Conservation (phyloP, 208 protist genomes). For the Endotrypanum monterogeii region DNA sequence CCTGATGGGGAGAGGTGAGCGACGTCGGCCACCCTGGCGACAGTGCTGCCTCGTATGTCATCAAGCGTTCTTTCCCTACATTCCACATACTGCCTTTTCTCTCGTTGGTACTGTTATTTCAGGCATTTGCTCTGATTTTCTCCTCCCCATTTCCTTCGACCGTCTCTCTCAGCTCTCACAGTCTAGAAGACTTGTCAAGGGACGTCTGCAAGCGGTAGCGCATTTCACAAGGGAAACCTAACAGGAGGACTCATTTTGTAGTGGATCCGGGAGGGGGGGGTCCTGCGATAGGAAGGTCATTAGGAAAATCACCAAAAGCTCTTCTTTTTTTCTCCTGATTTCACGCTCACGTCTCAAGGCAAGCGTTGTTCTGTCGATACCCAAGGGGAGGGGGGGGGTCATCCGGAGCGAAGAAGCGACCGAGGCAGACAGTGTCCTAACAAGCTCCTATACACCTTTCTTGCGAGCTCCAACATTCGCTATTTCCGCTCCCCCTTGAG, state of each 20-base stretch:
- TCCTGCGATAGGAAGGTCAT: neutral
- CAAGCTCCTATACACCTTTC: neutral
- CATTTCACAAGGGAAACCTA: neutral
- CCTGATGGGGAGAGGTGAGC: neutral
- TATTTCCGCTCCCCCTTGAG: neutral
- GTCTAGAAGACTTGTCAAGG: neutral
- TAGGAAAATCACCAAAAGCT: neutral
- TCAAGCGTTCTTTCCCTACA: neutral
- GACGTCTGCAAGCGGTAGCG: neutral
- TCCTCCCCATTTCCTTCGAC: neutral
- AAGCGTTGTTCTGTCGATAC: neutral
- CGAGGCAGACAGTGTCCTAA: neutral
- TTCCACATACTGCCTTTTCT: neutral
- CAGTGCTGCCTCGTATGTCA: neutral
- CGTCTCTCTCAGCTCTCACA: neutral
- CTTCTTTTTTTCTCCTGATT: neutral
- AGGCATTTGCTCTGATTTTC: neutral
- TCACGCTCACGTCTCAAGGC: neutral
- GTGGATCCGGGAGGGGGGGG: neutral
- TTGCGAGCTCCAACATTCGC: neutral
- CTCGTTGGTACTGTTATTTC: neutral
- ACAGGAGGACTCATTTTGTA: neutral
- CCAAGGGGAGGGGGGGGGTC: neutral
- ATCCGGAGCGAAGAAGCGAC: neutral
- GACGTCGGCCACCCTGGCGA: neutral